Conservation (phyloP, 805 yeast genomes). For the Schwanniomyces vanrijiae region DNA sequence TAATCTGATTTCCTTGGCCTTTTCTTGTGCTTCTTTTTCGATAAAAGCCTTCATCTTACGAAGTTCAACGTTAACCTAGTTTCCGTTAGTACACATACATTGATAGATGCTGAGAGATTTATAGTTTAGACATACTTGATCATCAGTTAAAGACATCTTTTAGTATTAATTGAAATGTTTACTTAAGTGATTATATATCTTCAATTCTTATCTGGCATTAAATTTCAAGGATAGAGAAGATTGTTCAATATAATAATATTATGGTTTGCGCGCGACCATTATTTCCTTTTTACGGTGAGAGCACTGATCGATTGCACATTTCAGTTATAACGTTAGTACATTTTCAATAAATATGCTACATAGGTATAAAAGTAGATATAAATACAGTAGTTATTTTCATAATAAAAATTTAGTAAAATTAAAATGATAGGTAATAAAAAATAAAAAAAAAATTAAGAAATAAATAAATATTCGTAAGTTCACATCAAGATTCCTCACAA, state of each 20-base stretch:
- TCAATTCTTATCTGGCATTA: background rate
- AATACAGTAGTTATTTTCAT: background rate
- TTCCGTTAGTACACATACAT: background rate
- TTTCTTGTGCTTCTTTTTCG: constrained; percentile 98
- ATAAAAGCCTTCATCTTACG: constrained; percentile 98
- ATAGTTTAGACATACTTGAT: constrained; percentile 25
- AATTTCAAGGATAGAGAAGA: constrained; percentile 2
- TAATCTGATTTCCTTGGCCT: constrained; percentile 91
- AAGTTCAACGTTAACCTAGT: constrained; percentile 88
- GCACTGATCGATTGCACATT: background rate
- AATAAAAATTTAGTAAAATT: background rate
- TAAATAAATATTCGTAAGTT: background rate
- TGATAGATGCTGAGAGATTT: background rate
- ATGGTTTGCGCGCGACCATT: constrained; percentile 2
- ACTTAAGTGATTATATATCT: background rate
- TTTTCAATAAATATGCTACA: too few relatives aligned
- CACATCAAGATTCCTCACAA: background rate
- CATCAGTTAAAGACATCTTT: constrained; percentile 31
- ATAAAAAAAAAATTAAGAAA: background rate
- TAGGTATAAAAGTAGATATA: background rate
- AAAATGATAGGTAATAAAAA: background rate
- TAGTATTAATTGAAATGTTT: background rate
- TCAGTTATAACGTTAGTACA: too few relatives aligned
- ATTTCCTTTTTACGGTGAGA: background rate
- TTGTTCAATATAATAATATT: background rate